Evolutionary conservation across 345 rosid species (phyloP), one percentile per base, ranked within the genome.

Genomic region (Conringia planisiliqua): DNA sequence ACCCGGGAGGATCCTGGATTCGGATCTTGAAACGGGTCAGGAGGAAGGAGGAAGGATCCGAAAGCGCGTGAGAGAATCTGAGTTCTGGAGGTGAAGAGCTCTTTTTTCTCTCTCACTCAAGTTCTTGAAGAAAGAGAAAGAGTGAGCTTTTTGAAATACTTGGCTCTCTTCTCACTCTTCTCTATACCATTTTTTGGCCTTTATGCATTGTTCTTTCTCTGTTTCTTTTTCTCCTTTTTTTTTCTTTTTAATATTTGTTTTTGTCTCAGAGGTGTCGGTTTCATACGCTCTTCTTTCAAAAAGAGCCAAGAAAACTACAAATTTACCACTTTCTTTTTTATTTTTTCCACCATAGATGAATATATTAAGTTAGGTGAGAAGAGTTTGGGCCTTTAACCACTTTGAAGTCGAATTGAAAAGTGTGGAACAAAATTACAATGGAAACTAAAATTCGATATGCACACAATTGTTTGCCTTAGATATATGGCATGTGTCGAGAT

Each of bases 161-260:
- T 74, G 66, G 66, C 78, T 66, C 78, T 35, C 66, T 74, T 74
- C 72, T 44, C 78, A 74, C 78, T 65, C 72, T 74, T 74, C 78
- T 55, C 72, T 44, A 16, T 65, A 55, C 47, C 57, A 54, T 43
- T 12, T 32, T 65, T 44, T 36, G 60, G 3, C 30, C 35, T 71
- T 72, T 72, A 18, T 61, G 51, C 51, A 38, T 32, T 48, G 40
- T 33, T 46, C 22, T 16, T 51, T 36, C 51, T 61, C 36, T 10
- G 36, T 24, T 24, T 38, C 17, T 0, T 33, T 3, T 39, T 9
- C 8, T 52, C 10, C 0, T 3, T 13, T 10, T 44, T n/a, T n/a
- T n/a, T n/a, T n/a, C n/a, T n/a, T n/a, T 13, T 5, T 8, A 32
- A n/a, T 20, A 1, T 64, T 20, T 52, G 2, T 52, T 18, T 63